A percentile compares a stretch with the other conserved stretches of the same genome.
phyloP scores from a whole-genome alignment of 2,329 filamentous ascomycete species.

The Diaporthe amygdali region DNA sequence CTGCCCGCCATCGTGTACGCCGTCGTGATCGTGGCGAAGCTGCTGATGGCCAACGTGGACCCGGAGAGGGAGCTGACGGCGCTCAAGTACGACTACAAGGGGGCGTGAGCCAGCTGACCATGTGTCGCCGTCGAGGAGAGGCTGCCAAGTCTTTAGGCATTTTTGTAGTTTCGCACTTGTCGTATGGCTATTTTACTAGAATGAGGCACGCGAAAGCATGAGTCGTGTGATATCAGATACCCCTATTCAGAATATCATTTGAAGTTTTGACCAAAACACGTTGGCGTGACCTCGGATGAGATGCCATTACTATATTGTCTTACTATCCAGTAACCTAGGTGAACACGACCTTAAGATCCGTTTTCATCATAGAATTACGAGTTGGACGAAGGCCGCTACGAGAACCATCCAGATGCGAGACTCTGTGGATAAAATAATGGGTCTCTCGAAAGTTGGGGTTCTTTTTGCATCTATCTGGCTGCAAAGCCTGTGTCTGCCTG shows the following conservation, averaged over 20 bases:
- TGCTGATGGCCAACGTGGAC: slow-evolving; percentile 72
- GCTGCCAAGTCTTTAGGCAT: neutral
- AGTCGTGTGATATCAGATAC: neutral
- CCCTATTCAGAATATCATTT: neutral
- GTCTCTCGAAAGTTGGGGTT: neutral
- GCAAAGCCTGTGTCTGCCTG: neutral
- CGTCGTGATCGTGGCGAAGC: slow-evolving; percentile 65
- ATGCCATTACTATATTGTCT: neutral
- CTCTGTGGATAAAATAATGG: no score
- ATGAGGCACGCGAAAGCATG: neutral
- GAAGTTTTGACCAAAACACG: neutral
- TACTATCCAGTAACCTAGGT: neutral
- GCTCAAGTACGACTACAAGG: slow-evolving; percentile 71
- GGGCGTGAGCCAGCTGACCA: slow-evolving; percentile 52
- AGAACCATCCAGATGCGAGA: neutral
- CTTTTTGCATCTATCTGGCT: neutral
- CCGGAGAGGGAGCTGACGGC: slow-evolving; percentile 66
- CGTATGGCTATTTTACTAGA: neutral
- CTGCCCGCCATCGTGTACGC: slow-evolving; percentile 64
- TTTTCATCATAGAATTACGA: no score
- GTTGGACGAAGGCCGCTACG: no score
- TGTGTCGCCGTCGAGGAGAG: neutral
- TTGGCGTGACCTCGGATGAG: no score
- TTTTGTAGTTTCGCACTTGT: neutral
- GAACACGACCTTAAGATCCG: no score